Percentiles rank a stretch among this genome's conserved stretches.
Evolutionary conservation across 2,329 filamentous ascomycete genomes (phyloP).

Genomic region (Colletotrichum gloeosporioides): DNA sequence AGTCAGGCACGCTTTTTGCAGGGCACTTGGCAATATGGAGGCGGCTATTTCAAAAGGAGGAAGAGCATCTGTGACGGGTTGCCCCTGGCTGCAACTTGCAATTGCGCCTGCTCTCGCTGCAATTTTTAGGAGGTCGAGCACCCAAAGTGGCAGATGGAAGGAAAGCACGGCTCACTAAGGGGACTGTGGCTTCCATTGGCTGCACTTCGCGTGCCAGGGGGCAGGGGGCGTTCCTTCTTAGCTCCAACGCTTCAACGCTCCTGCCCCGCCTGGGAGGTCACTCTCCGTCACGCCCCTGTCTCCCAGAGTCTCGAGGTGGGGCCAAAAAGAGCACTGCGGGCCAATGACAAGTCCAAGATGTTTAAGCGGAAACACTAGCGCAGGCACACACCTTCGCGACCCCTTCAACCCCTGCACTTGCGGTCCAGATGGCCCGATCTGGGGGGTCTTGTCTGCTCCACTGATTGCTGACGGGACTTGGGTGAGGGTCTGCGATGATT

Average conservation of each 20-base stretch:
- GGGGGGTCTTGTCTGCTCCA: not conserved
- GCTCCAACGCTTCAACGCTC: not conserved
- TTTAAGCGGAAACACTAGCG: constrained; percentile 25
- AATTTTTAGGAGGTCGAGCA: not conserved
- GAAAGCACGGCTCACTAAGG: not conserved
- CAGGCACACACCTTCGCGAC: constrained; percentile 16
- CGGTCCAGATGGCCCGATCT: constrained; percentile 19
- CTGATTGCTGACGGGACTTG: not conserved
- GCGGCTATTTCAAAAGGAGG: not conserved
- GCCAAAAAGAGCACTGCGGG: not conserved
- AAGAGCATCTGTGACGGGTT: not conserved
- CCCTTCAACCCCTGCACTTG: not conserved
- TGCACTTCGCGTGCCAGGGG: not conserved
- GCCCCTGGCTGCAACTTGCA: not conserved
- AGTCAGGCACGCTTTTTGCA: not conserved
- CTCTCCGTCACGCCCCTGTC: not conserved
- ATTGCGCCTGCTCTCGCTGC: not conserved
- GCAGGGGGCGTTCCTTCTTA: not conserved
- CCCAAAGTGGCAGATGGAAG: not conserved
- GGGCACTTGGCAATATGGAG: not conserved
- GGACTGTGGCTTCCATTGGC: not conserved
- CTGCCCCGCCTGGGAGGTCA: not conserved
- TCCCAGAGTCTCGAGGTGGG: not conserved
- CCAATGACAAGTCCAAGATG: not conserved
- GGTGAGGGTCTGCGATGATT: not conserved